Evolutionary conservation across 1,284 basidiomycete genomes (phyloP).

Genomic region (Mycosarcoma maydis): DNA sequence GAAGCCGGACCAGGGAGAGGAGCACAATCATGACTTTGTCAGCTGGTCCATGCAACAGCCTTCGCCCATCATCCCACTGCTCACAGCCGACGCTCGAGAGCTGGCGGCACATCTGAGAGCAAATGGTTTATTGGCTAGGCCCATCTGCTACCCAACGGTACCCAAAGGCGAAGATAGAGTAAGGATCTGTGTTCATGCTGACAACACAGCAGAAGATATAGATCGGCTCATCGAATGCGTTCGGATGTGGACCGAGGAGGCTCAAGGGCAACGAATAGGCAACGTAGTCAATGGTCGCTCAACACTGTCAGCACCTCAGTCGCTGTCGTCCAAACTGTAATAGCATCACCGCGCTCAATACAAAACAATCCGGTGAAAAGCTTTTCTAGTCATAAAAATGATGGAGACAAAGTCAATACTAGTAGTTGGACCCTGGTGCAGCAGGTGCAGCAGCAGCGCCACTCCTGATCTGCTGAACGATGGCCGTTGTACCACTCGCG

Average conservation of each 20-base stretch:
- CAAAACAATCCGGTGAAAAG: neutral
- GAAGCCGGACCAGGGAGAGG: neutral
- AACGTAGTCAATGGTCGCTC: neutral
- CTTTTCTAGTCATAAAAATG: too few species aligned
- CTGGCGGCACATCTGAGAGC: slow-evolving; percentile 76
- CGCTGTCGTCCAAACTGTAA: slow-evolving; percentile 34
- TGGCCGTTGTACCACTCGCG: slow-evolving; percentile 56
- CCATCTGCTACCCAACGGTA: slow-evolving; percentile 79
- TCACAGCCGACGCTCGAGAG: slow-evolving; percentile 78
- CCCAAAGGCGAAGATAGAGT: slow-evolving; percentile 84
- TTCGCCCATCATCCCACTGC: slow-evolving; percentile 83
- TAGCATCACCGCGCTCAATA: neutral
- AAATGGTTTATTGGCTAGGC: slow-evolving; percentile 76
- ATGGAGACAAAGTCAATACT: too few species aligned
- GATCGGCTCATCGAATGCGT: slow-evolving; percentile 66
- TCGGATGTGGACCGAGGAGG: slow-evolving; percentile 11
- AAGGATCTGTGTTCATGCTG: slow-evolving; percentile 82
- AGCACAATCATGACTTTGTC: slow-evolving; percentile 23
- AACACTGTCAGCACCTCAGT: neutral
- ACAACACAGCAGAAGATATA: slow-evolving; percentile 76
- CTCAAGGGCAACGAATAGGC: neutral
- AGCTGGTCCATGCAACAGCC: slow-evolving; percentile 48
- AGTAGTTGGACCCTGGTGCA: slow-evolving; percentile 10
- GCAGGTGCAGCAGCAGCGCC: slow-evolving; percentile 14
- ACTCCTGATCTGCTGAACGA: slow-evolving; percentile 47